phyloP scores from a whole-genome alignment of 73 alveolate genomes.

The Paramecium pentaurelia region DNA sequence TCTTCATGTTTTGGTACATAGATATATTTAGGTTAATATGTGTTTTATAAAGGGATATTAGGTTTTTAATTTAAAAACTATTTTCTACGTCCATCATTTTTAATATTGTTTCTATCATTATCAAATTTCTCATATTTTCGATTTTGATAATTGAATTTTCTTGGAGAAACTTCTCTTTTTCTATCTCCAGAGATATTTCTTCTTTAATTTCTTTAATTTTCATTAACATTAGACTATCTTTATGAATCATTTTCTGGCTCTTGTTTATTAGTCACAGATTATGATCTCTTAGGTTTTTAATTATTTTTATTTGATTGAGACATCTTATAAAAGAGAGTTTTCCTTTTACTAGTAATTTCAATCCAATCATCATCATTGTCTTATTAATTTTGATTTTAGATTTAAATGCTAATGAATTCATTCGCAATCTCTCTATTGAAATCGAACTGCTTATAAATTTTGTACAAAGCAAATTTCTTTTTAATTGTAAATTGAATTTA shows the following conservation, averaged over 20 bases:
- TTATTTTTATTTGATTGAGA: not conserved
- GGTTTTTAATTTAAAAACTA: not conserved
- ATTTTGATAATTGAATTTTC: not conserved
- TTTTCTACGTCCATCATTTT: not conserved
- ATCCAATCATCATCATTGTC: conserved; percentile 19
- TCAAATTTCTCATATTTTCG: not conserved
- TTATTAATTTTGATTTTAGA: not conserved
- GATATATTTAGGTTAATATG: not conserved
- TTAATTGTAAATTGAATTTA: not conserved
- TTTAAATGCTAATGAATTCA: conserved; percentile 25
- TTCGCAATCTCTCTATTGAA: conserved; percentile 32
- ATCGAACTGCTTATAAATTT: conserved; percentile 10
- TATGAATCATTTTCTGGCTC: not conserved
- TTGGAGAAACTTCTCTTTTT: not conserved
- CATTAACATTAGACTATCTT: not conserved
- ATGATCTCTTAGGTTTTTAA: not conserved
- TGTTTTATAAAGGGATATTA: not conserved
- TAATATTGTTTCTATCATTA: not conserved
- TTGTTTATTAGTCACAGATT: not conserved
- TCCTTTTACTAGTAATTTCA: not conserved
- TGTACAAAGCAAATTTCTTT: conserved; percentile 30
- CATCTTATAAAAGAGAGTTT: not conserved
- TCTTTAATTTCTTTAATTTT: not conserved
- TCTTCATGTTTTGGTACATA: not conserved
- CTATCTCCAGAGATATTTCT: not conserved